Percentiles rank a stretch among this genome's conserved stretches.
Conservation (phyloP, 225 moss, liverwort and hornwort species). For the Polytrichum commune region DNA sequence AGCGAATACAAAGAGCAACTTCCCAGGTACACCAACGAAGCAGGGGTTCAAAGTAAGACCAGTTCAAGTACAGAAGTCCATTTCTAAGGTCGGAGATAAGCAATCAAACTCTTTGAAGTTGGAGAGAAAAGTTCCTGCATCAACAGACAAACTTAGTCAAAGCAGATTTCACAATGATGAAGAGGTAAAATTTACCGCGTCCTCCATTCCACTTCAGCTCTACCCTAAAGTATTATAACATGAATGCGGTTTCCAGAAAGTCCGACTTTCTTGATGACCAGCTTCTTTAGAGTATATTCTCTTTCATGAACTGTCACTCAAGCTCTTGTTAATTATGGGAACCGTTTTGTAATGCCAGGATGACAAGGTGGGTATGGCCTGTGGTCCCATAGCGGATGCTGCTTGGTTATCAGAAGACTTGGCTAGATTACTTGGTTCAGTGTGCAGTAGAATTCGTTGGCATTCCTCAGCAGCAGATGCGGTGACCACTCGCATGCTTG, state of each 20-base stretch:
- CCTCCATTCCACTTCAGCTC: background rate
- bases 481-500: conserved; percentile 18
- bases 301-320: background rate
- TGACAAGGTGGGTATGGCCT: conserved; percentile 57
- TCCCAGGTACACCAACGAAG: conserved; percentile 28
- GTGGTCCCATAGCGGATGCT: conserved; percentile 52
- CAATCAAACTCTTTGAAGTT: conserved; percentile 16
- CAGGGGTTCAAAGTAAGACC: conserved; percentile 30
- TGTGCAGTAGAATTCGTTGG: conserved; percentile 55
- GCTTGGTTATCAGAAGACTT: conserved; percentile 55
- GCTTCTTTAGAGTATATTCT: background rate
- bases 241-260: too few relatives aligned
- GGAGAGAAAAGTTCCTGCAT: conserved; percentile 11
- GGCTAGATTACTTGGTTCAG: conserved; percentile 45
- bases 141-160: conserved; percentile 17
- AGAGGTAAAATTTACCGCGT: conserved; percentile 18
- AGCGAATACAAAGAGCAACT: conserved; percentile 16
- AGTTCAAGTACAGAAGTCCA: conserved; percentile 22
- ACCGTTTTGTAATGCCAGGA: conserved; percentile 22
- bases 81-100: conserved; percentile 17
- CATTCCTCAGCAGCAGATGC: conserved; percentile 24
- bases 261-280: background rate
- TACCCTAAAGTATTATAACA: background rate
- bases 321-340: too few relatives aligned
- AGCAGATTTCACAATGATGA: conserved; percentile 16